Base-by-base conservation (phyloP, 495 filamentous ascomycete genomes). In the Xylaria scruposa region DNA sequence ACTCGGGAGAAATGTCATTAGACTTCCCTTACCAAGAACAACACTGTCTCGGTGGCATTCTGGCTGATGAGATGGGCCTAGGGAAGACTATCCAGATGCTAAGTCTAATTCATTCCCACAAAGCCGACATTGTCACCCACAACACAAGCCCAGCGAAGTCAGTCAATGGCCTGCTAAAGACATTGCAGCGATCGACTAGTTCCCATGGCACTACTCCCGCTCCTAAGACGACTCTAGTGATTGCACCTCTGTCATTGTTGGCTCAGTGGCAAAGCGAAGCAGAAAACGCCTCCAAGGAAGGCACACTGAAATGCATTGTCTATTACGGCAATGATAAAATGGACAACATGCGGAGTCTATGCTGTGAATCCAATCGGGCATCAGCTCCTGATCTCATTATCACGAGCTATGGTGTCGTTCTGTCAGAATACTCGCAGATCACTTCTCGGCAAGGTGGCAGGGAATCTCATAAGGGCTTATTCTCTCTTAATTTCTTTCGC, bases 51-150 rank as follows among this genome's bases (percentile, higher is more conserved):
- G 96, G 96, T 24, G 96, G 96, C 4, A 93, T 99, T 60, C 84
- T 99, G 62, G 96, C 96, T 38, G 96, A 99, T 78, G 95, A 94
- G 83, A 95, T 92, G 92, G 86, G 83, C n/a, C 83, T 98, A 17
- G 95, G 96, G 13, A 98, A 99, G 80, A 97, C 95, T 0, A 98
- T 99, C 67, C 95, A 99, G 79, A 98, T 98, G 95, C 87, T 99
- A 29, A 94, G 93, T 81, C 83, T 99, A 49, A 88, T 99, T 46
- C 96, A 99, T 79, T 88, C 93, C 0, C 91, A 98, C 80, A 89
- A 86, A 73, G 93, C 93, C 46, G 83, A 90, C 7, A 70, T 56
- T 8, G 58, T 85, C 29, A 81, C 90, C n/a, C 53, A 33, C 19
- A 29, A 65, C 59, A 49, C 42, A 67, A 15, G 70, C 44, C 15